These are phyloP conservation scores for Aspergillus calidoustus DNA, from an alignment of 2,329 filamentous ascomycete species.

Conservation along the genomic window DNA sequence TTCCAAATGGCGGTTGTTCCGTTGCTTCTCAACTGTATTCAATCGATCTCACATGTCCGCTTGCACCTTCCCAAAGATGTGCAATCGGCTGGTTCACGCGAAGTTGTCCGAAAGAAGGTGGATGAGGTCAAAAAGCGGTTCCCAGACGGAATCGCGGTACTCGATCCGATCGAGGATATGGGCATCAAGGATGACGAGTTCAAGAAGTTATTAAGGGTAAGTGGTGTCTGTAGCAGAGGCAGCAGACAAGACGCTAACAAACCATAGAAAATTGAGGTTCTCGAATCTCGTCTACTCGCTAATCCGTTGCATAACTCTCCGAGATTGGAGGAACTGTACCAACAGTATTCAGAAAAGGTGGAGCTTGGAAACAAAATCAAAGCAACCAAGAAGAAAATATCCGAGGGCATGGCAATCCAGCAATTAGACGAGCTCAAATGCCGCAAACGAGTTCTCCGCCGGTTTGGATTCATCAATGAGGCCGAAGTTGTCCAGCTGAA, in stretches of 20 bases:
- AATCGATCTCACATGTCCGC: constrained; percentile 80
- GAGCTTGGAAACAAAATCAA: constrained; percentile 79
- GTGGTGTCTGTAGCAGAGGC: constrained; percentile 24
- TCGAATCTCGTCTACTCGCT: constrained; percentile 84
- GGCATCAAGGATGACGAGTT: constrained; percentile 88
- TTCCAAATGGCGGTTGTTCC: constrained; percentile 82
- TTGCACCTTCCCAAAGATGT: constrained; percentile 82
- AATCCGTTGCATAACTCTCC: constrained; percentile 93
- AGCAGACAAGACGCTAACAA: constrained; percentile 24
- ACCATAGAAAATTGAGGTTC: constrained; percentile 85
- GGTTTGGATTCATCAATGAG: constrained; percentile 94
- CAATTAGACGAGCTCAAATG: constrained; percentile 97
- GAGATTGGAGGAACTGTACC: constrained; percentile 79
- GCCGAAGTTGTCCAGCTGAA: constrained; percentile 95
- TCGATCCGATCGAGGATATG: constrained; percentile 98
- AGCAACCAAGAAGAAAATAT: constrained; percentile 83
- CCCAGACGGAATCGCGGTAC: constrained; percentile 83
- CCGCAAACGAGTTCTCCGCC: constrained; percentile 90
- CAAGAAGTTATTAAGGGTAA: constrained; percentile 78
- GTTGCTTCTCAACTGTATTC: constrained; percentile 82
- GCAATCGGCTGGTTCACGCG: constrained; percentile 68
- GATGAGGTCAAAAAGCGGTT: constrained; percentile 84
- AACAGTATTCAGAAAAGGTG: constrained; percentile 83
- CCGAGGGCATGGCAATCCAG: constrained; percentile 81
- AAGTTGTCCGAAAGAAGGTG: constrained; percentile 68